phyloP scores from a whole-genome alignment of 1,284 basidiomycete species.

The Heterobasidion occidentale region DNA sequence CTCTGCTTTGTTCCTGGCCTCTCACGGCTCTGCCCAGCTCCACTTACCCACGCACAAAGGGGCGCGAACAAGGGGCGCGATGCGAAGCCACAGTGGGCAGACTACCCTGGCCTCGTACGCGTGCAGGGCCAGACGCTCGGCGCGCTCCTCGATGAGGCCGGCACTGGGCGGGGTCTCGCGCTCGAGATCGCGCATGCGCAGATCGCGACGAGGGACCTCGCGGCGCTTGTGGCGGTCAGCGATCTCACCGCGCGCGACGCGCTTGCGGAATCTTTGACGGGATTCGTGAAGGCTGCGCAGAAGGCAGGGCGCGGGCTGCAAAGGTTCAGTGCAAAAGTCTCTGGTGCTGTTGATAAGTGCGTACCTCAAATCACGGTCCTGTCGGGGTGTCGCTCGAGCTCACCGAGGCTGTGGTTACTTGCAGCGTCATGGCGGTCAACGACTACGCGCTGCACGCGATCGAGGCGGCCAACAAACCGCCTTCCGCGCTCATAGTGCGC shows the following conservation, averaged over 20 bases:
- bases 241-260: conserved; percentile 48
- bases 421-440: conserved; percentile 62
- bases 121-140: conserved; percentile 56
- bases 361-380: not conserved
- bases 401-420: not conserved
- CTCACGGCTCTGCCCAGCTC: conserved; percentile 37
- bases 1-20: conserved; percentile 55
- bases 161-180: conserved; percentile 47
- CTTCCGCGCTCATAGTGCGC: conserved; percentile 21
- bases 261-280: conserved; percentile 40
- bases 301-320: conserved; percentile 48
- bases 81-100: conserved; percentile 30
- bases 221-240: conserved; percentile 52
- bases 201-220: conserved; percentile 61
- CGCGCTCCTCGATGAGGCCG: conserved; percentile 48
- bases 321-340: conserved; percentile 50
- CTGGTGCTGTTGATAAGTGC: conserved; percentile 63
- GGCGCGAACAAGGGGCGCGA: not conserved
- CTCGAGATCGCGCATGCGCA: conserved; percentile 67
- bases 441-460: conserved; percentile 59
- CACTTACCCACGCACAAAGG: not conserved
- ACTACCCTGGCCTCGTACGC: conserved; percentile 52
- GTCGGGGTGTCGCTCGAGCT: not conserved
- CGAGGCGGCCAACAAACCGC: conserved; percentile 34
- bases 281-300: conserved; percentile 53